These are phyloP conservation scores for Cryptococcus jaspeensis DNA, from an alignment of 1,284 basidiomycete genomes.

Conservation along the genomic window DNA sequence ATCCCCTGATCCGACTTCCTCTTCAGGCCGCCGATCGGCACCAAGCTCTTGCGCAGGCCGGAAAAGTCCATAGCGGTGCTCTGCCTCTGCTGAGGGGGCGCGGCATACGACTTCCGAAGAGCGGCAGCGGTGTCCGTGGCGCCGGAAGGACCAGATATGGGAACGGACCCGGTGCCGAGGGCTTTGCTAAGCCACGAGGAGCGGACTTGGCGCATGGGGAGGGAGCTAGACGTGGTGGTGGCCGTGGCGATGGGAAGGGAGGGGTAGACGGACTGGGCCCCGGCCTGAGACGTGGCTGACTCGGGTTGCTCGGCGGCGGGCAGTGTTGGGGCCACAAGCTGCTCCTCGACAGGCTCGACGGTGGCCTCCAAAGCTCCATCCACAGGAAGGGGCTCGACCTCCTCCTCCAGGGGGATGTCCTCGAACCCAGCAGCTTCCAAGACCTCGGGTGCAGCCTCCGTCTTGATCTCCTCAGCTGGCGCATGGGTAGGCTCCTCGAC, in stretches of 20 bases:
- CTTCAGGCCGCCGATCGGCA: conserved; percentile 31
- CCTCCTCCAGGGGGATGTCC: neutral
- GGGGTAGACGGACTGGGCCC: conserved; percentile 5
- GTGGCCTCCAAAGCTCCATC: neutral
- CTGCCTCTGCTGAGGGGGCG: conserved; percentile 7
- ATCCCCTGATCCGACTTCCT: conserved; percentile 37
- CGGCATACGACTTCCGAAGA: conserved; percentile 20
- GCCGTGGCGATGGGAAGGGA: conserved; percentile 7
- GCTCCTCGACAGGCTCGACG: neutral
- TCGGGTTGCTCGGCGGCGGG: no score
- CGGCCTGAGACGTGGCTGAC: neutral
- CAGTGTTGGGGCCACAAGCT: neutral
- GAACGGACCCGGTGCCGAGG: conserved; percentile 35
- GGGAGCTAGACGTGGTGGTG: neutral
- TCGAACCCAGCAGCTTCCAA: neutral
- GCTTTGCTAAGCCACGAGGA: conserved; percentile 49
- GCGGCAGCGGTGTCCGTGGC: neutral
- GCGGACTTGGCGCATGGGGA: conserved; percentile 37
- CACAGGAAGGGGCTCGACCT: neutral
- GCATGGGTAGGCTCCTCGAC: neutral
- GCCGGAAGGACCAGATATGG: conserved; percentile 12
- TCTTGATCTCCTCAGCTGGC: neutral
- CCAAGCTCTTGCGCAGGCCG: conserved; percentile 32
- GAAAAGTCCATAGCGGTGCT: conserved; percentile 15
- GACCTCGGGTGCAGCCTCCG: neutral